Evolutionary conservation across 441 rosid species (phyloP).

Genomic region (Populus hybrid): DNA sequence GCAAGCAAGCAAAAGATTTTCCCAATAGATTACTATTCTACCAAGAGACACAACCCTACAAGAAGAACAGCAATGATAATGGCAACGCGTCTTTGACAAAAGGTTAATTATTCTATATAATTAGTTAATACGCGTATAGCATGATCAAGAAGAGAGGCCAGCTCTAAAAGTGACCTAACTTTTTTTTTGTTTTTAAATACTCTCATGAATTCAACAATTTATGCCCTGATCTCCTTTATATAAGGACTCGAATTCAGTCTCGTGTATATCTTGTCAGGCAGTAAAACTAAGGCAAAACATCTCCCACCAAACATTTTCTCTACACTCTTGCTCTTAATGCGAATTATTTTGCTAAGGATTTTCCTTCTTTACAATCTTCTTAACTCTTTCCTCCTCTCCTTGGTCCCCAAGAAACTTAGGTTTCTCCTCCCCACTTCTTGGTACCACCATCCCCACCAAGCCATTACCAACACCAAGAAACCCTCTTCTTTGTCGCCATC

Average conservation of each 20-base stretch:
- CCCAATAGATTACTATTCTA: not conserved
- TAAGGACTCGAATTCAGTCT: not conserved
- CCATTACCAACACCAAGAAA: not conserved
- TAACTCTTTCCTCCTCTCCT: conserved; percentile 31
- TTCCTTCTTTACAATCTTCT: conserved; percentile 40
- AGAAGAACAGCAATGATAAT: conserved; percentile 19
- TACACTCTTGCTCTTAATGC: conserved; percentile 8
- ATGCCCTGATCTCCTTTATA: not conserved
- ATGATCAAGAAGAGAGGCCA: not conserved
- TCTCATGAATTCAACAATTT: not conserved
- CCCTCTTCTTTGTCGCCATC: conserved; percentile 1
- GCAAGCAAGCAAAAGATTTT: too few relatives aligned
- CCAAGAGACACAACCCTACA: not conserved
- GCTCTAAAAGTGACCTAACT: not conserved
- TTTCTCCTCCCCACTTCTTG: conserved; percentile 38
- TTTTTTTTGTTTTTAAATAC: not conserved
- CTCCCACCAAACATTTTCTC: not conserved
- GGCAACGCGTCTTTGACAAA: conserved; percentile 35
- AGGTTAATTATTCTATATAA: not conserved
- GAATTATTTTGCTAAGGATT: conserved; percentile 32
- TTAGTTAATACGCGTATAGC: not conserved
- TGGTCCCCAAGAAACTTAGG: conserved; percentile 47
- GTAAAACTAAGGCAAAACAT: not conserved
- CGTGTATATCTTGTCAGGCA: not conserved
- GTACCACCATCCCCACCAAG: conserved; percentile 19